phyloP scores from a whole-genome alignment of 495 filamentous ascomycete species.

The Aspergillus avenaceus region DNA sequence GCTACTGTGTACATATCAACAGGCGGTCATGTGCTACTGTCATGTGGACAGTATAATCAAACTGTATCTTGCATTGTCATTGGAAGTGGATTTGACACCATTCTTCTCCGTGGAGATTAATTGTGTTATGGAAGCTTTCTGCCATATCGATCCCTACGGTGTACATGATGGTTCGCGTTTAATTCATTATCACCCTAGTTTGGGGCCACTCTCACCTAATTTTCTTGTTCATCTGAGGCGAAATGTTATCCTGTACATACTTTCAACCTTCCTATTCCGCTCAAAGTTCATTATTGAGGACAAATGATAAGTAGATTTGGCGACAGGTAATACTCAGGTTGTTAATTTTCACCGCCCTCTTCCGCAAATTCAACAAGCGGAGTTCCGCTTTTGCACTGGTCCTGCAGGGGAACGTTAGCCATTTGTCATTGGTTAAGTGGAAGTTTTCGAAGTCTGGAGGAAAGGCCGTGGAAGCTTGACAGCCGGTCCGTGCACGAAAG shows the following conservation, averaged over 20 bases:
- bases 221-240: background rate
- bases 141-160: too few species aligned
- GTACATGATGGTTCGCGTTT: background rate
- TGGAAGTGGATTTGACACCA: too few species aligned
- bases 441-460: slow-evolving; percentile 8
- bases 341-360: slow-evolving; percentile 12
- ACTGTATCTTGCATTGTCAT: too few species aligned
- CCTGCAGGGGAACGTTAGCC: slow-evolving; percentile 40
- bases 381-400: slow-evolving; percentile 57
- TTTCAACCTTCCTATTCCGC: background rate
- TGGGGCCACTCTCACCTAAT: too few species aligned
- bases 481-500: slow-evolving; percentile 9
- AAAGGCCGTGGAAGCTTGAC: slow-evolving; percentile 13
- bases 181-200: background rate
- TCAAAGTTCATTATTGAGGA: too few species aligned
- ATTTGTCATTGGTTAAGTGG: slow-evolving; percentile 2
- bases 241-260: background rate
- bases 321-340: too few species aligned
- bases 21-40: background rate
- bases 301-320: background rate
- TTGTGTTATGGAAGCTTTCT: too few species aligned
- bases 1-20: too few species aligned
- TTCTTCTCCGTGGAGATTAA: too few species aligned
- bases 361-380: slow-evolving; percentile 51
- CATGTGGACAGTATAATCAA: too few species aligned